Percentiles rank a stretch among this genome's conserved stretches.
Conservation (phyloP, 441 rosid species). For the Populus hybrid region DNA sequence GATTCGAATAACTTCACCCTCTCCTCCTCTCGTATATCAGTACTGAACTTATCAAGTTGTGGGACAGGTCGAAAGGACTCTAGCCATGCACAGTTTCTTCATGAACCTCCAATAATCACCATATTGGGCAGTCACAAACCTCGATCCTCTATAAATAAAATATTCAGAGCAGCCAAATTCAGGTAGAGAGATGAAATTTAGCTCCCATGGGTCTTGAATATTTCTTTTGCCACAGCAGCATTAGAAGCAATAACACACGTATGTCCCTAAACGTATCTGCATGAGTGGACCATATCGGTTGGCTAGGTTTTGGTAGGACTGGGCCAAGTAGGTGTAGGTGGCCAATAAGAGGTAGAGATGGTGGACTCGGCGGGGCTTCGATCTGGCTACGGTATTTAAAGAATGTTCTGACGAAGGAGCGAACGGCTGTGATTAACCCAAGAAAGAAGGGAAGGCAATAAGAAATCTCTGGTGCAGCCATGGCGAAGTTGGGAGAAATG, state of each 20-base stretch:
- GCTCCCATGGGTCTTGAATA: constrained; percentile 41
- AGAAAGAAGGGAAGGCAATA: constrained; percentile 23
- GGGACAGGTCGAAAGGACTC: constrained; percentile 30
- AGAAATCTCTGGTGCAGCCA: constrained; percentile 12
- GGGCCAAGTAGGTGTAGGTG: constrained; percentile 62
- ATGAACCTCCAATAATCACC: constrained; percentile 48
- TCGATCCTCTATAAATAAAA: constrained; percentile 28
- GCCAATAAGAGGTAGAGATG: constrained; percentile 60
- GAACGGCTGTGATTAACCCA: constrained; percentile 31
- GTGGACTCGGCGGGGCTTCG: constrained; percentile 51
- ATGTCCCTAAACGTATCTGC: constrained; percentile 52
- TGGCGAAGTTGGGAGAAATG: not conserved
- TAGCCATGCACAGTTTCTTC: constrained; percentile 43
- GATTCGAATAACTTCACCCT: constrained; percentile 5
- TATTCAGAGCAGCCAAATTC: constrained; percentile 4
- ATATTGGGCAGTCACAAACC: constrained; percentile 31
- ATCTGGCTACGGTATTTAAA: constrained; percentile 7
- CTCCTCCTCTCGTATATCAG: constrained; percentile 28
- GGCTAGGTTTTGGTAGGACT: constrained; percentile 51
- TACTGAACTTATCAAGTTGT: constrained; percentile 19
- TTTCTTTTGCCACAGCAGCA: constrained; percentile 35
- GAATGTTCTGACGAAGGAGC: constrained; percentile 28
- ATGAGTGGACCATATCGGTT: constrained; percentile 61
- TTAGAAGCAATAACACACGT: constrained; percentile 50
- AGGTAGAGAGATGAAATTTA: constrained; percentile 28